Percentiles rank a stretch among this genome's conserved stretches.
phyloP scores from a whole-genome alignment of 441 rosid species.

The Pelargonium cotyledonis region DNA sequence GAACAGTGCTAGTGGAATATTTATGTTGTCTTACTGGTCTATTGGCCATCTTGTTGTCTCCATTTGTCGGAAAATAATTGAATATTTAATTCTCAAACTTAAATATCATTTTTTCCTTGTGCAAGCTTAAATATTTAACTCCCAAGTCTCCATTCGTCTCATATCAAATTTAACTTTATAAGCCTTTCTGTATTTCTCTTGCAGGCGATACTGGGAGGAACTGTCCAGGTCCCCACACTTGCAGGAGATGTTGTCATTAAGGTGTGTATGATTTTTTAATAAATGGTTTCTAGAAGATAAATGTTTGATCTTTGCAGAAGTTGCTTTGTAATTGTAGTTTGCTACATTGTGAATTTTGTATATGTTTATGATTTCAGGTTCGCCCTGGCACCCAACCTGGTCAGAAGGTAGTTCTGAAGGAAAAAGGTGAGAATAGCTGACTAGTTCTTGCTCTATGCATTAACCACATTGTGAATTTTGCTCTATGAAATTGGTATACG shows the following conservation, averaged over 20 bases:
- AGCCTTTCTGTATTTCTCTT: not conserved
- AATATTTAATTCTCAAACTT: not conserved
- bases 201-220: conserved; percentile 98
- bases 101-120: not conserved
- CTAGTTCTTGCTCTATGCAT: not conserved
- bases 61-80: not conserved
- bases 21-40: not conserved
- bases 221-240: conserved; percentile 93
- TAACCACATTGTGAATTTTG: not conserved
- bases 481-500: too few relatives aligned
- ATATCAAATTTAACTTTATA: not conserved
- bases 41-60: not conserved
- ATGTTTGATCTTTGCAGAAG: not conserved
- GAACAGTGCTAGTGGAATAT: not conserved
- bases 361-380: conserved; percentile 43
- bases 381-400: conserved; percentile 98
- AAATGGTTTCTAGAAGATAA: conserved; percentile 2
- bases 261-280: conserved; percentile 29
- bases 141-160: not conserved
- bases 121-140: too few relatives aligned
- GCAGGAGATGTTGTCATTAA: conserved; percentile 93
- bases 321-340: not conserved
- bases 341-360: not conserved
- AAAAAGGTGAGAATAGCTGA: conserved; percentile 53
- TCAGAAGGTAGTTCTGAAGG: conserved; percentile 95